A percentile compares a stretch with the other conserved stretches of the same genome.
These are phyloP conservation scores for Elymus sibiricus DNA, from an alignment of 176 grass and related monocot genomes.

Conservation along the genomic window DNA sequence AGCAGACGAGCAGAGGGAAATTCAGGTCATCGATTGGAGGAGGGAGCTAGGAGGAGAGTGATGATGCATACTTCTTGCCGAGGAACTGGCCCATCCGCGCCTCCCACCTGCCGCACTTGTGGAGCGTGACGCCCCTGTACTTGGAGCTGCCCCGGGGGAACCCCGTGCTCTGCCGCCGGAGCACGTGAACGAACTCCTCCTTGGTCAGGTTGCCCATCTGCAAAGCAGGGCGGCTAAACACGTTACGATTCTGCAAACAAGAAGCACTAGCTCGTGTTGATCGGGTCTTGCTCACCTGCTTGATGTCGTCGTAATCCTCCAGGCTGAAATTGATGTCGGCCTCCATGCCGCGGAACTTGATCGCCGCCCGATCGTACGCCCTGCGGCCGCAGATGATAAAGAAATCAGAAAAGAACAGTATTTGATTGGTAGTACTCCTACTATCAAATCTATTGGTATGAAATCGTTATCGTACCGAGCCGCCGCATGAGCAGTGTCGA, in stretches of 20 bases:
- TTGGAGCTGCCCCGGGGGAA: conserved; percentile 93
- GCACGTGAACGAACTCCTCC: conserved; percentile 98
- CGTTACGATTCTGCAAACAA: not conserved
- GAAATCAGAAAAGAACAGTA: not conserved
- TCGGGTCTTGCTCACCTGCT: conserved; percentile 42
- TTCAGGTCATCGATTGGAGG: not conserved
- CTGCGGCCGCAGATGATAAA: conserved; percentile 7
- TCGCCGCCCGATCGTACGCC: conserved; percentile 95
- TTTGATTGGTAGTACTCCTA: not conserved
- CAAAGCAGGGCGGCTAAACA: not conserved
- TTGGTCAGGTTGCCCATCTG: conserved; percentile 89
- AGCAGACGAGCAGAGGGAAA: not conserved
- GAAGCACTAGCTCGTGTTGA: not conserved
- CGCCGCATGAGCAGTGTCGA: conserved; percentile 97
- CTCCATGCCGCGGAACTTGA: conserved; percentile 92
- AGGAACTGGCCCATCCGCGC: conserved; percentile 95
- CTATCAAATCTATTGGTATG: not conserved
- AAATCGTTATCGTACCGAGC: conserved; percentile 49
- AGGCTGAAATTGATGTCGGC: conserved; percentile 96
- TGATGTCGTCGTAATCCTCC: conserved; percentile 94
- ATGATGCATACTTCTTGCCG: conserved; percentile 74
- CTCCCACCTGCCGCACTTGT: conserved; percentile 99
- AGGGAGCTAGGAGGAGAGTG: no score
- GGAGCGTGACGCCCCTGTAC: conserved; percentile 88
- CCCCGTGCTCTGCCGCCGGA: conserved; percentile 89